A percentile compares a stretch with the other conserved stretches of the same genome.
Evolutionary conservation across 1,284 basidiomycete genomes (phyloP).

Genomic region (Pulveroboletus sp.): DNA sequence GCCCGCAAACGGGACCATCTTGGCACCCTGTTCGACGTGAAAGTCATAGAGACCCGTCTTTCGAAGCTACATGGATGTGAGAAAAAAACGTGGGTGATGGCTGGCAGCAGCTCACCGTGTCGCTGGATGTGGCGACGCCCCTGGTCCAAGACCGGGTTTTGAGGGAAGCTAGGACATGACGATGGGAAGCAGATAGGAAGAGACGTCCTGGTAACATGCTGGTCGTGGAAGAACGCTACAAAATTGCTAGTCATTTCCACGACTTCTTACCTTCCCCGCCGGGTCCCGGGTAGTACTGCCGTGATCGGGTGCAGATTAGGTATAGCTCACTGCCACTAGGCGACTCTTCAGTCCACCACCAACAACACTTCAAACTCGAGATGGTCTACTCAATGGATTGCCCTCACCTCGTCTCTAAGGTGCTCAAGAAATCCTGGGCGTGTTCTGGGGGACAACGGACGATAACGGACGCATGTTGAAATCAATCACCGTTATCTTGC

Average conservation of each 20-base stretch:
- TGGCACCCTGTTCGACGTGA: constrained; percentile 81
- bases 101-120: constrained; percentile 11
- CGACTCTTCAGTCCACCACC: background rate
- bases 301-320: background rate
- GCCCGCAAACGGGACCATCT: constrained; percentile 97
- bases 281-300: constrained; percentile 6
- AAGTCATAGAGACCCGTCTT: constrained; percentile 88
- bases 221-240: constrained; percentile 4
- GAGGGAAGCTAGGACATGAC: background rate
- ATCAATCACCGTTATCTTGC: background rate
- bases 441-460: background rate
- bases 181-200: background rate
- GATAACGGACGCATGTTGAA: background rate
- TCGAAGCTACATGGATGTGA: constrained; percentile 13
- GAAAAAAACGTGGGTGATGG: constrained; percentile 1
- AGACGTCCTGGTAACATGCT: constrained; percentile 8
- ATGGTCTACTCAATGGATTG: too few species aligned
- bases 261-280: constrained; percentile 4
- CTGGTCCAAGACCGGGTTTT: constrained; percentile 6
- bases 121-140: constrained; percentile 19
- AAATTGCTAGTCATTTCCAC: background rate
- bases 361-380: background rate
- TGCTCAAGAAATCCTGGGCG: too few species aligned
- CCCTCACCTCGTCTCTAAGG: too few species aligned
- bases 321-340: background rate